Evolutionary conservation across 768 basidiomycete genomes (phyloP).

Genomic region (Lactarius sanguifluus): DNA sequence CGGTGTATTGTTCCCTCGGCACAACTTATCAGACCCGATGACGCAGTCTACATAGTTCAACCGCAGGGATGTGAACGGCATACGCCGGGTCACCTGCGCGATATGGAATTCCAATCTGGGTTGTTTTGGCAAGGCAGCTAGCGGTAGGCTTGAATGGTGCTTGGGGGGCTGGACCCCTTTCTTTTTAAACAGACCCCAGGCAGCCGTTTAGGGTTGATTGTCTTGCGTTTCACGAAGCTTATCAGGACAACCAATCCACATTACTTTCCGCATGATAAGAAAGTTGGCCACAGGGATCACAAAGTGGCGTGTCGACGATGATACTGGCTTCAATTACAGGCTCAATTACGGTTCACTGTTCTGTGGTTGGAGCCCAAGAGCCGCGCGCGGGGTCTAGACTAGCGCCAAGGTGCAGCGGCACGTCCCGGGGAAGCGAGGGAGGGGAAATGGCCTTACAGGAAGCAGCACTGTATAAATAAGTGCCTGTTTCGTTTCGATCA

Average conservation of each 20-base stretch:
- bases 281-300: background rate
- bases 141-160: background rate
- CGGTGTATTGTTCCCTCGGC: conserved; percentile 24
- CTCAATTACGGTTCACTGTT: background rate
- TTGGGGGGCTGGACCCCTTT: conserved; percentile 5
- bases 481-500: conserved; percentile 4
- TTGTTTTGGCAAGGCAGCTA: conserved; percentile 9
- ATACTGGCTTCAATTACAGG: background rate
- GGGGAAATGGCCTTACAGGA: background rate
- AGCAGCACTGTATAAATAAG: background rate
- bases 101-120: conserved; percentile 21
- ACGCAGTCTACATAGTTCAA: conserved; percentile 10
- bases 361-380: background rate
- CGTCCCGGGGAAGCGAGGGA: background rate
- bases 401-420: background rate
- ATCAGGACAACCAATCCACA: background rate
- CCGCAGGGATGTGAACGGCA: conserved; percentile 17
- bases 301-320: background rate
- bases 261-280: conserved; percentile 2
- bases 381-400: background rate
- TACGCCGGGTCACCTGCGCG: conserved; percentile 24
- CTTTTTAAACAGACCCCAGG: background rate
- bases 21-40: conserved; percentile 17
- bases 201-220: background rate
- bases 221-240: background rate